These are phyloP conservation scores for Clarireedia paspali DNA, from an alignment of 2,329 filamentous ascomycete genomes.

Conservation along the genomic window DNA sequence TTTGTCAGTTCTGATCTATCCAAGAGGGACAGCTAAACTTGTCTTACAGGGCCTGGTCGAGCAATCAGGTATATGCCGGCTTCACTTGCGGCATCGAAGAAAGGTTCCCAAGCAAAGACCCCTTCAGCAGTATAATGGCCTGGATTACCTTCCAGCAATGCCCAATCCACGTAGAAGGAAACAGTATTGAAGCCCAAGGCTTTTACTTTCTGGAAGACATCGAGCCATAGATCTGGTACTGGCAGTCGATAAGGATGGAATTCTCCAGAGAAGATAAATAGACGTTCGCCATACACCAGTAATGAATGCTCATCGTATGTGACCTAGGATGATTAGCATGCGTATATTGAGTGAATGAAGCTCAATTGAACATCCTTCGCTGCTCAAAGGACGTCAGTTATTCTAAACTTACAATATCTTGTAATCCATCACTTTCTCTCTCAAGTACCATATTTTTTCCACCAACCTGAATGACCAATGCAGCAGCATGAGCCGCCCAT, in stretches of 20 bases:
- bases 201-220: conserved; percentile 77
- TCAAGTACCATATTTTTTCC: conserved; percentile 42
- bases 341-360: neutral
- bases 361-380: neutral
- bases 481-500: conserved; percentile 38
- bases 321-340: conserved; percentile 28
- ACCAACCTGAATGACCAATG: conserved; percentile 36
- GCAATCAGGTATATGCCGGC: conserved; percentile 74
- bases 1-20: neutral
- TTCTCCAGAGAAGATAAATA: conserved; percentile 57
- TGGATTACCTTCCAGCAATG: conserved; percentile 63
- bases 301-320: conserved; percentile 59
- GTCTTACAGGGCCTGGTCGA: conserved; percentile 27
- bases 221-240: conserved; percentile 56
- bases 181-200: conserved; percentile 72
- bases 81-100: conserved; percentile 66
- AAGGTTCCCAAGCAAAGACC: conserved; percentile 63
- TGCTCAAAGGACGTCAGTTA: neutral
- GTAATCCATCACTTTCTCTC: conserved; percentile 42
- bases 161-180: conserved; percentile 76
- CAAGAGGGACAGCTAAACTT: neutral
- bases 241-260: conserved; percentile 56
- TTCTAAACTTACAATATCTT: conserved; percentile 43
- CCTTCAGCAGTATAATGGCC: conserved; percentile 64
- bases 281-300: conserved; percentile 52